These are phyloP conservation scores for Senecio squalidus DNA, from an alignment of 140 eudicot genomes.

Conservation along the genomic window DNA sequence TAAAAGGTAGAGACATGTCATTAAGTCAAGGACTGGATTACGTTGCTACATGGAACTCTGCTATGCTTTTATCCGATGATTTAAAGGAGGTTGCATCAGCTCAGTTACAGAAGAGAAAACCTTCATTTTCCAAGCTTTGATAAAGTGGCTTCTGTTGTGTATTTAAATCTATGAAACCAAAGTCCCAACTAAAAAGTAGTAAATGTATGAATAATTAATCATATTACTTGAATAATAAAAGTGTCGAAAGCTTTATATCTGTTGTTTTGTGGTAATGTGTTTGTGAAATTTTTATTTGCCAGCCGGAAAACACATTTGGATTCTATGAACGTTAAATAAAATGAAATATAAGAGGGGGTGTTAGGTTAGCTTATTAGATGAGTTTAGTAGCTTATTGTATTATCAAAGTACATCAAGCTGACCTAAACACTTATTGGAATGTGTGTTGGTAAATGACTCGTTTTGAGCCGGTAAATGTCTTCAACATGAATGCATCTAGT, in stretches of 20 bases:
- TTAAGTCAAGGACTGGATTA: conserved; percentile 70
- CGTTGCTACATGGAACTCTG: conserved; percentile 93
- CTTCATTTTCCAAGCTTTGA: conserved; percentile 68
- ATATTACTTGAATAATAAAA: background rate
- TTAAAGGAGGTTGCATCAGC: conserved; percentile 58
- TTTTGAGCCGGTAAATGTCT: no score
- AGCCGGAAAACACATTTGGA: no score
- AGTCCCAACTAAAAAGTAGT: background rate
- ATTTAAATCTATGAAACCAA: background rate
- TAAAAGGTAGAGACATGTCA: conserved; percentile 55
- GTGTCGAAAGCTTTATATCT: background rate
- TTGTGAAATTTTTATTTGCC: no score
- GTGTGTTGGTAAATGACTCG: no score
- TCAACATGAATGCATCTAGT: no score
- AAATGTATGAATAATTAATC: background rate
- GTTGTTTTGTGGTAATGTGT: no score
- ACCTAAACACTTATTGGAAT: no score
- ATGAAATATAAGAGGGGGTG: no score
- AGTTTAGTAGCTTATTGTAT: no score
- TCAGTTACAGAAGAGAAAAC: conserved; percentile 51
- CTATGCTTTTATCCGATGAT: conserved; percentile 67
- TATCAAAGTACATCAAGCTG: no score
- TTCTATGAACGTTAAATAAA: no score
- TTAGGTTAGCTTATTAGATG: no score
- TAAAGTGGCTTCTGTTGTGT: background rate